Percentiles rank a stretch among this genome's conserved stretches.
Evolutionary conservation across 352 stramenopile species (phyloP).

Genomic region (Phytophthora sojae): DNA sequence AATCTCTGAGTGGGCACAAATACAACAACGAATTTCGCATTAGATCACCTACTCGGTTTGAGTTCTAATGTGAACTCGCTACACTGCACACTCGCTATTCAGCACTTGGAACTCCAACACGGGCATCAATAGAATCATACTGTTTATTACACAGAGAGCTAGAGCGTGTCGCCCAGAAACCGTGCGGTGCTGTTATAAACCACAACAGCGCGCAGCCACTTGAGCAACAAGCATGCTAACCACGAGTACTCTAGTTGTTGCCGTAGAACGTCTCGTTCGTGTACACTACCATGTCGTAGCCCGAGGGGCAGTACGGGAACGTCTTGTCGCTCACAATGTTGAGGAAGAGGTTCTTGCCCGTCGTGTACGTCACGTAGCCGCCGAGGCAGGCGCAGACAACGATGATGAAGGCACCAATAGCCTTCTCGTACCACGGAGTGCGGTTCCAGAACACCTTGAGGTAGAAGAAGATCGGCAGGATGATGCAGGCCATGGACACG

Average conservation of each 20-base stretch:
- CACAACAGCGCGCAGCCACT: constrained; percentile 25
- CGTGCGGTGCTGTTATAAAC: constrained; percentile 18
- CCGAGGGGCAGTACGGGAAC: constrained; percentile 68
- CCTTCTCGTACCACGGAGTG: constrained; percentile 59
- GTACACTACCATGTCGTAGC: constrained; percentile 58
- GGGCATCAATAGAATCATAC: constrained; percentile 39
- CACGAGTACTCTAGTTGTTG: constrained; percentile 32
- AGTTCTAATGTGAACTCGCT: no score
- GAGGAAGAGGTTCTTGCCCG: constrained; percentile 52
- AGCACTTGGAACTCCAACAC: background rate
- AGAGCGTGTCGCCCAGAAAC: constrained; percentile 1
- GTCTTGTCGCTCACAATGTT: constrained; percentile 40
- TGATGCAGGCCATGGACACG: constrained; percentile 69
- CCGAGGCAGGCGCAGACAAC: constrained; percentile 44
- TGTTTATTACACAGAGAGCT: constrained; percentile 30
- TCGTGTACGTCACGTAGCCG: constrained; percentile 54
- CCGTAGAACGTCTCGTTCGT: constrained; percentile 62
- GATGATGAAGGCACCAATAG: constrained; percentile 44
- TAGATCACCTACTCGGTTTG: no score
- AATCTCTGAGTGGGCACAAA: no score
- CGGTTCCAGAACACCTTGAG: constrained; percentile 67
- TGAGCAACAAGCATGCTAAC: constrained; percentile 13
- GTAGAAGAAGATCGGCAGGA: constrained; percentile 79
- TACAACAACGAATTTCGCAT: no score
- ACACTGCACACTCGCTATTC: no score